A percentile compares a stretch with the other conserved stretches of the same genome.
Conservation (phyloP, 352 stramenopile genomes). For the Elongisporangium senticosum region DNA sequence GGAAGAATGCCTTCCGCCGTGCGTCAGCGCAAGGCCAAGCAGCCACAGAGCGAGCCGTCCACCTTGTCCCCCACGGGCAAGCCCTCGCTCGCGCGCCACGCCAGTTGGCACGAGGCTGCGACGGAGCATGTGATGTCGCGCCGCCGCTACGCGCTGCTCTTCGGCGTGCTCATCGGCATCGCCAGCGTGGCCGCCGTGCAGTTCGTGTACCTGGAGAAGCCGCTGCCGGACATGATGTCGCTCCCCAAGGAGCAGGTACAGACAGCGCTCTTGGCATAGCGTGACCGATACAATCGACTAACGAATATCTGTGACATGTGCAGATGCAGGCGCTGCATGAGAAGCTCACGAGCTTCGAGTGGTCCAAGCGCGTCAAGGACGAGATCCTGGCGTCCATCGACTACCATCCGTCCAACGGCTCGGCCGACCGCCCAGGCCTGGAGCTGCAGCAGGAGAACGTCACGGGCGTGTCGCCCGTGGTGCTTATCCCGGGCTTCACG, state of each 20-base stretch:
- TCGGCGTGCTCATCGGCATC: conserved; percentile 52
- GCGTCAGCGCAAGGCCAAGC: conserved; percentile 23
- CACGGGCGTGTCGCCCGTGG: conserved; percentile 61
- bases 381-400: conserved; percentile 62
- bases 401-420: conserved; percentile 35
- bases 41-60: not conserved
- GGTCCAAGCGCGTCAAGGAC: conserved; percentile 59
- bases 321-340: conserved; percentile 45
- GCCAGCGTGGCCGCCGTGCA: conserved; percentile 40
- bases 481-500: conserved; percentile 92
- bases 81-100: conserved; percentile 25
- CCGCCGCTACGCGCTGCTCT: conserved; percentile 68
- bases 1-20: conserved; percentile 1
- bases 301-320: not conserved
- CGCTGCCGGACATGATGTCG: conserved; percentile 36
- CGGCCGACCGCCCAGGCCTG: conserved; percentile 34
- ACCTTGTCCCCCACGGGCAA: conserved; percentile 4
- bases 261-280: not conserved
- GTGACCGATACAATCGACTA: not conserved
- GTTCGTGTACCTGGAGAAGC: conserved; percentile 39
- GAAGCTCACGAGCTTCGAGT: conserved; percentile 61
- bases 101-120: conserved; percentile 54
- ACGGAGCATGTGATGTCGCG: conserved; percentile 50
- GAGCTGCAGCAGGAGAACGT: conserved; percentile 41
- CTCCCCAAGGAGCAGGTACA: conserved; percentile 25